Conservation (phyloP, 2,329 filamentous ascomycete genomes). For the Exophiala dermatitidis region DNA sequence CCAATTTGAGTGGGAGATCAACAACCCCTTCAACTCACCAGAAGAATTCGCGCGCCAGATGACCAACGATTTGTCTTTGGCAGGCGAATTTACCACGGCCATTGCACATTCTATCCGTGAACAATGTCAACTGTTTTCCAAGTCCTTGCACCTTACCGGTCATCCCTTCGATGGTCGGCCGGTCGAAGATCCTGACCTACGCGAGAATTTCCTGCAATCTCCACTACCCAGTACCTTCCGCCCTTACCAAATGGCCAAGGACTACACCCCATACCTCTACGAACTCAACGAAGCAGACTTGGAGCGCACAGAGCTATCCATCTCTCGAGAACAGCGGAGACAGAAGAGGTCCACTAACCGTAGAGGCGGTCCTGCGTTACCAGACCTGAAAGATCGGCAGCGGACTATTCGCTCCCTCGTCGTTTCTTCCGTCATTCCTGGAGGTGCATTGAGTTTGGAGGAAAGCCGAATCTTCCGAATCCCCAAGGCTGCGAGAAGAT, state of each 20-base stretch:
- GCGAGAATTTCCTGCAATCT: conserved; percentile 75
- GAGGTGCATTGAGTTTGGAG: conserved; percentile 70
- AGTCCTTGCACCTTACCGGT: conserved; percentile 84
- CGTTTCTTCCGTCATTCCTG: conserved; percentile 86
- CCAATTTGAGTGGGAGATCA: conserved; percentile 99
- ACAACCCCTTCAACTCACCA: conserved; percentile 85
- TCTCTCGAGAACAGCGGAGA: conserved; percentile 84
- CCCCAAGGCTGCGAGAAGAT: conserved; percentile 51
- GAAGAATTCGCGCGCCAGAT: conserved; percentile 90
- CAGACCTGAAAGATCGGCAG: conserved; percentile 93
- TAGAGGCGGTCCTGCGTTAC: conserved; percentile 81
- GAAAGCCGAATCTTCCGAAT: conserved; percentile 84
- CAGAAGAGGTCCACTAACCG: conserved; percentile 95
- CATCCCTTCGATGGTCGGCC: conserved; percentile 93
- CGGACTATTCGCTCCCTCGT: conserved; percentile 87
- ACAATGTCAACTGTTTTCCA: conserved; percentile 88
- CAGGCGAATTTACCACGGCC: conserved; percentile 92
- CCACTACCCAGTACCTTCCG: conserved; percentile 78
- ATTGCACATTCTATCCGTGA: conserved; percentile 97
- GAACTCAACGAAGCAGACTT: conserved; percentile 86
- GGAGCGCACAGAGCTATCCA: conserved; percentile 83
- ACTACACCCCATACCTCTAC: conserved; percentile 88
- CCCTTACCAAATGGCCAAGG: conserved; percentile 85
- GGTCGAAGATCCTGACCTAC: conserved; percentile 83
- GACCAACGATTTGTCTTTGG: conserved; percentile 81